Percentiles rank a stretch among this genome's conserved stretches.
These are phyloP conservation scores for Baudoinia panamericana DNA, from an alignment of 495 filamentous ascomycete species.

Conservation along the genomic window DNA sequence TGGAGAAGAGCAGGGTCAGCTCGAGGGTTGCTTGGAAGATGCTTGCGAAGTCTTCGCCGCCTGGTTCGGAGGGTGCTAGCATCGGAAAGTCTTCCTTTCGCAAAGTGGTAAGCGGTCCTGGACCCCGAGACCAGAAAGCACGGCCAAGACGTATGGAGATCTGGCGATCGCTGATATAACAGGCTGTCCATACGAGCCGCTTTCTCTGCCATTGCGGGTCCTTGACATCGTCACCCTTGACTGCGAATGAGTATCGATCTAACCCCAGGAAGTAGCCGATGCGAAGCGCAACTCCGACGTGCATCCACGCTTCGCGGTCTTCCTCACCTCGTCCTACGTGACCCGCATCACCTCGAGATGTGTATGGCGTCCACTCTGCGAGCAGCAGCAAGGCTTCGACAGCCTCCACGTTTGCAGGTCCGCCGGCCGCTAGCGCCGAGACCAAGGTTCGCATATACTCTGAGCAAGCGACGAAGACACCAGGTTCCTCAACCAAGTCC, in stretches of 20 bases:
- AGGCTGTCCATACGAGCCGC: constrained; percentile 48
- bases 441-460: constrained; percentile 51
- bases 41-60: constrained; percentile 47
- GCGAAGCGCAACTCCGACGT: constrained; percentile 48
- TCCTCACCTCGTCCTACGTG: constrained; percentile 51
- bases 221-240: constrained; percentile 37
- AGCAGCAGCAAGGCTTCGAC: constrained; percentile 51
- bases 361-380: constrained; percentile 52
- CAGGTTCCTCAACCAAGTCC: constrained; percentile 42
- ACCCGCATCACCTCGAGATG: constrained; percentile 32
- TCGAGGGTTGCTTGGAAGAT: constrained; percentile 53
- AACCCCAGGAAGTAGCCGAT: constrained; percentile 52
- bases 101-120: constrained; percentile 48
- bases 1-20: constrained; percentile 52
- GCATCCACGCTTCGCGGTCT: constrained; percentile 56
- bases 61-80: constrained; percentile 37
- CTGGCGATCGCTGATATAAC: constrained; percentile 52
- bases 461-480: constrained; percentile 47
- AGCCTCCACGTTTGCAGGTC: constrained; percentile 47
- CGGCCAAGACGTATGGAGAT: constrained; percentile 51
- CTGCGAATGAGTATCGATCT: constrained; percentile 45
- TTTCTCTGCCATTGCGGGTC: constrained; percentile 36
- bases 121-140: constrained; percentile 53
- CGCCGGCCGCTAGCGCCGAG: constrained; percentile 45
- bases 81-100: constrained; percentile 50